Evolutionary conservation across 106 monocot species (phyloP).

Genomic region (Dendrobium nobile): DNA sequence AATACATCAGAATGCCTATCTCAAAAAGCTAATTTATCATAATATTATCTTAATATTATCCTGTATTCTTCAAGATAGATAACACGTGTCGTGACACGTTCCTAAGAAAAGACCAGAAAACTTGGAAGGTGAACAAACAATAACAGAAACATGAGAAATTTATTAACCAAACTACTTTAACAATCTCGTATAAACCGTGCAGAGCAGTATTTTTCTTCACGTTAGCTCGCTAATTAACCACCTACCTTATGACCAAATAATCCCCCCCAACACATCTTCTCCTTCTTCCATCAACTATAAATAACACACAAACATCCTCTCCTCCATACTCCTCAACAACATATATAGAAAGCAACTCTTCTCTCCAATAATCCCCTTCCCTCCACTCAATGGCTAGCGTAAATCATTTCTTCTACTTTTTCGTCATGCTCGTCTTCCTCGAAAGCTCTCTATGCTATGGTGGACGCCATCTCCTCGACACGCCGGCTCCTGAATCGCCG

Average conservation of each 20-base stretch:
- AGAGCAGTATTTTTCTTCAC: no score
- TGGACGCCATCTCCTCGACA: slow-evolving; percentile 2
- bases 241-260: neutral
- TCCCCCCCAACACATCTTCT: neutral
- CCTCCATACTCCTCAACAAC: neutral
- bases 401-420: neutral
- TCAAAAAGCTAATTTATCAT: no score
- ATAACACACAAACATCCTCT: neutral
- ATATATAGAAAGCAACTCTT: neutral
- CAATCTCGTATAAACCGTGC: no score
- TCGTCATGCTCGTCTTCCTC: neutral
- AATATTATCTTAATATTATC: no score
- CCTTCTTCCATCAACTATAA: neutral
- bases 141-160: no score
- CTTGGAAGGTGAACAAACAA: no score
- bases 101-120: no score
- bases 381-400: neutral
- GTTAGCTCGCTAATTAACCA: neutral
- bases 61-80: no score
- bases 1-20: no score
- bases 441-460: neutral
- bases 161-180: no score
- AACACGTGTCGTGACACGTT: no score
- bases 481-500: neutral
- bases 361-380: neutral